phyloP scores from a whole-genome alignment of 2,329 filamentous ascomycete species.

The Xenosphaeropsis pyriputrescens region DNA sequence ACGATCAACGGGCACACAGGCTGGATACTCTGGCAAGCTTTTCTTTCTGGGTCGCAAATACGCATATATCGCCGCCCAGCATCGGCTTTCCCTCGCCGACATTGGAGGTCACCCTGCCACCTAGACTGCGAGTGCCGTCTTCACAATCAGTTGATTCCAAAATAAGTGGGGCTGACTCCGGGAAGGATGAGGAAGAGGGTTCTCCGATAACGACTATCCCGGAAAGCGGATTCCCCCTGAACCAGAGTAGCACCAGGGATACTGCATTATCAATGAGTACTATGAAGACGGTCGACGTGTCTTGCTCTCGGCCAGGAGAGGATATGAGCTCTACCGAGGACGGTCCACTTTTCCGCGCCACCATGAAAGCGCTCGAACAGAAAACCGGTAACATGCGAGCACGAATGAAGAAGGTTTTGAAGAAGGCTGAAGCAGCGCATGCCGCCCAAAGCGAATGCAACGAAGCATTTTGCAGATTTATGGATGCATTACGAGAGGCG shows the following conservation, averaged over 20 bases:
- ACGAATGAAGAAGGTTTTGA: conserved; percentile 92
- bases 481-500: conserved; percentile 75
- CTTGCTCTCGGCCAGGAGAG: conserved; percentile 70
- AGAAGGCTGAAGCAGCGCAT: conserved; percentile 81
- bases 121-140: conserved; percentile 71
- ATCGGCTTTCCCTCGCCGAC: conserved; percentile 47
- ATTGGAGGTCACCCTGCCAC: conserved; percentile 57
- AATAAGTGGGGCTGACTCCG: conserved; percentile 52
- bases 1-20: conserved; percentile 83
- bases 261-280: too few species aligned
- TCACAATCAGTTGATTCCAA: conserved; percentile 76
- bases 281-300: conserved; percentile 61
- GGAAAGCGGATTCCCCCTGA: too few species aligned
- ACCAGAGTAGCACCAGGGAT: too few species aligned
- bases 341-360: conserved; percentile 88
- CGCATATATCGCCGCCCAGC: conserved; percentile 37
- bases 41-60: conserved; percentile 87
- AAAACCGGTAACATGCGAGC: conserved; percentile 90
- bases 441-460: conserved; percentile 71
- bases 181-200: conserved; percentile 35
- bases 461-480: conserved; percentile 67
- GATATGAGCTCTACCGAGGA: conserved; percentile 80
- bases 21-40: conserved; percentile 83
- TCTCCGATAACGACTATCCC: too few species aligned
- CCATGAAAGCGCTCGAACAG: conserved; percentile 90